These are phyloP conservation scores for Geotrichum ghanense DNA, from an alignment of 805 yeast species.

Conservation along the genomic window DNA sequence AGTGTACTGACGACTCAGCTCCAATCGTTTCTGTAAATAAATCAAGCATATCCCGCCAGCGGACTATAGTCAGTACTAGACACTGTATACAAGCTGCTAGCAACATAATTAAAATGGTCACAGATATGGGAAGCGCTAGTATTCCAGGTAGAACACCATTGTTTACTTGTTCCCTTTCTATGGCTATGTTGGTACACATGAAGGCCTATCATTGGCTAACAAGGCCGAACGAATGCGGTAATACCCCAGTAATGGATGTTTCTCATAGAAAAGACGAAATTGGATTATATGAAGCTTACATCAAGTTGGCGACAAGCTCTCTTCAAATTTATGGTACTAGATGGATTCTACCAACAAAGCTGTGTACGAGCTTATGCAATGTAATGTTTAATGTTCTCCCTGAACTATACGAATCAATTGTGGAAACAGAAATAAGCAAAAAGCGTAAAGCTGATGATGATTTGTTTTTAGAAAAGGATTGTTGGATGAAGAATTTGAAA, in stretches of 20 bases:
- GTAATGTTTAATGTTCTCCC: constrained; percentile 1
- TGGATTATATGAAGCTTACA: not conserved
- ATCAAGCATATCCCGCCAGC: not conserved
- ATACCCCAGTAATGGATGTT: not conserved
- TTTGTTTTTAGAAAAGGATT: not conserved
- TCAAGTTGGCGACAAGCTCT: not conserved
- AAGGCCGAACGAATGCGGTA: not conserved
- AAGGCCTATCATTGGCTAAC: constrained; percentile 7
- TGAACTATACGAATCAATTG: not conserved
- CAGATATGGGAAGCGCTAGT: not conserved
- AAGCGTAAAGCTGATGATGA: constrained; percentile 1
- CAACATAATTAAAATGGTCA: not conserved
- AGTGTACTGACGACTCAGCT: not conserved
- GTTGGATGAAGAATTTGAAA: not conserved
- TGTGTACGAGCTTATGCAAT: not conserved
- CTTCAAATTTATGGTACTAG: not conserved
- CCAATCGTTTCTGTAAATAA: not conserved
- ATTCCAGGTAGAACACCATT: constrained; percentile 3
- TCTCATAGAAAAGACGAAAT: not conserved
- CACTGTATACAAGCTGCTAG: constrained; percentile 1
- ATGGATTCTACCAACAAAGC: not conserved
- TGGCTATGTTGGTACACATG: constrained; percentile 6
- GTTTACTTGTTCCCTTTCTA: constrained; percentile 5
- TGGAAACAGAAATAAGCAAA: not conserved
- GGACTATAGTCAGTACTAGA: constrained; percentile 1